Evolutionary conservation across 2,329 filamentous ascomycete genomes (phyloP).

Genomic region (Epichloe coenophiala): DNA sequence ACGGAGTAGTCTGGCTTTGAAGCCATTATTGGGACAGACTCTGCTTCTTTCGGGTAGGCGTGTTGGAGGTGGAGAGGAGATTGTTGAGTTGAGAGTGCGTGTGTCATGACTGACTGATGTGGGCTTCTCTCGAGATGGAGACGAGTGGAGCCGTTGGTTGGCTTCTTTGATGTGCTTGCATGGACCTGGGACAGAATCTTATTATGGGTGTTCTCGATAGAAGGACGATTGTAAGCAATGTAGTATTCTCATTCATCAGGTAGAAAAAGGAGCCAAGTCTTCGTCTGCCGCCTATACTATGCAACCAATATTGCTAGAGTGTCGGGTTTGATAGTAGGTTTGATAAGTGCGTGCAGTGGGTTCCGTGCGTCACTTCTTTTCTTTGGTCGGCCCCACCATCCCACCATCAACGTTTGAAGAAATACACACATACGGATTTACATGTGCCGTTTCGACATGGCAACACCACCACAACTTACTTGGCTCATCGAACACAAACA

Average conservation of each 20-base stretch:
- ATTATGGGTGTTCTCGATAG: no score
- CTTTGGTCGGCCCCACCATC: neutral
- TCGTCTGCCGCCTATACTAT: no score
- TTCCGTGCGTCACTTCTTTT: neutral
- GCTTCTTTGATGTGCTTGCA: no score
- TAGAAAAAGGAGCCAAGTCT: no score
- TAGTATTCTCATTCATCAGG: no score
- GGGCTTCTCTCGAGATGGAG: no score
- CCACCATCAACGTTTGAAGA: neutral
- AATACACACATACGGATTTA: neutral
- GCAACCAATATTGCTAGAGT: no score
- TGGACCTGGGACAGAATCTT: no score
- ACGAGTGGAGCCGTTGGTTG: neutral
- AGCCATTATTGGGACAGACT: neutral
- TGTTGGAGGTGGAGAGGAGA: neutral
- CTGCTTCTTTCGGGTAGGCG: neutral
- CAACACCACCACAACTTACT: neutral
- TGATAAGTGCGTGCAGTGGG: no score
- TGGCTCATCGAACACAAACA: neutral
- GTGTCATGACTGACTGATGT: no score
- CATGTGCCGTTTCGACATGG: neutral
- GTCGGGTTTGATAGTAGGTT: no score
- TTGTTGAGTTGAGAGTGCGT: neutral
- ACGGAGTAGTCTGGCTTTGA: conserved; percentile 56
- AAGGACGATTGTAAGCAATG: no score